phyloP scores from a whole-genome alignment of 768 basidiomycete species.

The Lentinula aciculospora region DNA sequence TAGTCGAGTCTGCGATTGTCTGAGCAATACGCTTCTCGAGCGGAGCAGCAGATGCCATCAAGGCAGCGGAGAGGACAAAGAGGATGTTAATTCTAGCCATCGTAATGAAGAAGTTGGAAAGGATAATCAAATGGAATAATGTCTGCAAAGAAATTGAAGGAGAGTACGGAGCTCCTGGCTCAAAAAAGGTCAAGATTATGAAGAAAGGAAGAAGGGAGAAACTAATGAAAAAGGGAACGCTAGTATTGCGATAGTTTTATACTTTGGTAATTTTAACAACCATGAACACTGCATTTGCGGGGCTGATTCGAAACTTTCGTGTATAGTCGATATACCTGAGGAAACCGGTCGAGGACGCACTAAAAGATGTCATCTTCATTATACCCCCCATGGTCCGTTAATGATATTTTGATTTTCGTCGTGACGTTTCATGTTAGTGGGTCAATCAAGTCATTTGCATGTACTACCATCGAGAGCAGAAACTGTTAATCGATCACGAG shows the following conservation, averaged over 20 bases:
- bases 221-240: neutral
- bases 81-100: conserved; percentile 28
- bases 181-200: conserved; percentile 3
- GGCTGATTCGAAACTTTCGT: too few species aligned
- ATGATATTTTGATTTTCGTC: neutral
- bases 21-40: conserved; percentile 43
- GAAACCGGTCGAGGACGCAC: too few species aligned
- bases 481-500: too few species aligned
- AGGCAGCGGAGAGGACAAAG: conserved; percentile 25
- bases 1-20: conserved; percentile 30
- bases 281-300: neutral
- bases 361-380: too few species aligned
- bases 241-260: neutral
- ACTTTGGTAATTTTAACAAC: neutral
- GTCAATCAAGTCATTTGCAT: too few species aligned
- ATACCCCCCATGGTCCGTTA: neutral
- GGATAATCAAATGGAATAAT: neutral
- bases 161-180: conserved; percentile 7
- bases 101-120: neutral
- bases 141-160: neutral
- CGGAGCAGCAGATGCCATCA: conserved; percentile 24
- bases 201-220: neutral
- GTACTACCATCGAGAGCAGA: too few species aligned
- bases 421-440: neutral
- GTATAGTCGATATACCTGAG: too few species aligned